These are phyloP conservation scores for Eragrostis nindensis DNA, from an alignment of 176 grass and related monocot species.

Conservation along the genomic window DNA sequence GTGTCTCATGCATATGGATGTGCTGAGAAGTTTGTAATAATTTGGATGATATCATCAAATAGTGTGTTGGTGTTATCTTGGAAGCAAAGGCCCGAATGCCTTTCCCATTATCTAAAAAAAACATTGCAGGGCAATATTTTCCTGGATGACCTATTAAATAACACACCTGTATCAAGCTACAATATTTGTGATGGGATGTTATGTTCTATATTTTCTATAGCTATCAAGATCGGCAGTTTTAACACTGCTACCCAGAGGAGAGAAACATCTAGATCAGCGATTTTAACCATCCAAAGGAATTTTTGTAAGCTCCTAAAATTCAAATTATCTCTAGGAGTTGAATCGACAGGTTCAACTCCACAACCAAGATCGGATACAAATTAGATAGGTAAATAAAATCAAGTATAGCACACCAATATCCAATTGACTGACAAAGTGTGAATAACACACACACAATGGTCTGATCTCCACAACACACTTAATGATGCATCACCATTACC, in stretches of 20 bases:
- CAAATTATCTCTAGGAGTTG: background rate
- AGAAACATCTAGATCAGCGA: conserved; percentile 23
- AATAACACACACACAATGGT: conserved; percentile 45
- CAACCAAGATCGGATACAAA: background rate
- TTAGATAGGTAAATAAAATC: conserved; percentile 31
- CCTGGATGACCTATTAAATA: conserved; percentile 22
- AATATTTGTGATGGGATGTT: conserved; percentile 21
- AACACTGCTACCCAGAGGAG: conserved; percentile 12
- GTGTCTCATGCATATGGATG: no score
- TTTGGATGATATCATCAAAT: no score
- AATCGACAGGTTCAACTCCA: conserved; percentile 25
- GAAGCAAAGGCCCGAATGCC: no score
- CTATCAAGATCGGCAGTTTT: conserved; percentile 25
- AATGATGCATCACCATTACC: conserved; percentile 27
- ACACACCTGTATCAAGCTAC: conserved; percentile 28
- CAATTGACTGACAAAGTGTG: conserved; percentile 38
- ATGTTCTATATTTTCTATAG: background rate
- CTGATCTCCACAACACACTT: conserved; percentile 24
- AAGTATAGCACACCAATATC: conserved; percentile 20
- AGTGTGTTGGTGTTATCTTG: no score
- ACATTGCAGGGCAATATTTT: conserved; percentile 16
- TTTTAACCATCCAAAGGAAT: conserved; percentile 17
- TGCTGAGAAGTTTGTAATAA: no score
- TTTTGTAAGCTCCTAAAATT: background rate
- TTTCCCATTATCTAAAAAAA: no score